Percentiles rank a stretch among this genome's conserved stretches.
Evolutionary conservation across 2,329 filamentous ascomycete species (phyloP).

Genomic region (Aureobasidium mangrovei): DNA sequence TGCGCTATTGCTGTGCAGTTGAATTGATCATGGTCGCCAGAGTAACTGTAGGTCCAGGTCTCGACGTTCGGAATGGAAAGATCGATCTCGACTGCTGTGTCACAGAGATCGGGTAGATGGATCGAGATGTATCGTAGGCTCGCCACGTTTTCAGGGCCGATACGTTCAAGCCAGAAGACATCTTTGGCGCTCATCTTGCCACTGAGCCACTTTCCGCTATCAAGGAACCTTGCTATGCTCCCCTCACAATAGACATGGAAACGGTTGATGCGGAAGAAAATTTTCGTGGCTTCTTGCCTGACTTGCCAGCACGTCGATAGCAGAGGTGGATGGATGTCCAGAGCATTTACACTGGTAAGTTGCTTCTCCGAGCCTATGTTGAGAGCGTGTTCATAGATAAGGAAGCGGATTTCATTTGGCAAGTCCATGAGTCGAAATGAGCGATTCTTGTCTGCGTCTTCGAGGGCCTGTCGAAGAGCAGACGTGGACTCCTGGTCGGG

Average conservation of each 20-base stretch:
- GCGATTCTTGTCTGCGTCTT: not conserved
- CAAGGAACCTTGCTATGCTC: not conserved
- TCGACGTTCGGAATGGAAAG: not conserved
- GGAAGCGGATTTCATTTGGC: not conserved
- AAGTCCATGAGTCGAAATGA: not conserved
- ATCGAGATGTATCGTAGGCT: not conserved
- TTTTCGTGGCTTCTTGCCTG: not conserved
- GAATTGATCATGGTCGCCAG: too few relatives aligned
- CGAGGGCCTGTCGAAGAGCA: not conserved
- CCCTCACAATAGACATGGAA: not conserved
- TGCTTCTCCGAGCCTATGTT: not conserved
- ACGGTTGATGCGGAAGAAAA: not conserved
- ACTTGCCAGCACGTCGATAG: not conserved
- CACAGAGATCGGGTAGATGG: not conserved
- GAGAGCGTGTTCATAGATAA: too few relatives aligned
- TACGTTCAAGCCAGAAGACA: not conserved
- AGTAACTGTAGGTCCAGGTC: not conserved
- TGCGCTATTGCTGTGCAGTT: too few relatives aligned
- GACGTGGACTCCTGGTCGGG: not conserved
- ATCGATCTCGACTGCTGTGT: not conserved
- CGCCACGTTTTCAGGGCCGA: not conserved
- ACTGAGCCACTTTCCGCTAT: not conserved
- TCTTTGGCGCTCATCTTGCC: not conserved
- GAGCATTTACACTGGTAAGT: not conserved
- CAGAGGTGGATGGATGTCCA: not conserved